phyloP scores from a whole-genome alignment of 1,139 yeast species.

The Meyerozyma guilliermondii region DNA sequence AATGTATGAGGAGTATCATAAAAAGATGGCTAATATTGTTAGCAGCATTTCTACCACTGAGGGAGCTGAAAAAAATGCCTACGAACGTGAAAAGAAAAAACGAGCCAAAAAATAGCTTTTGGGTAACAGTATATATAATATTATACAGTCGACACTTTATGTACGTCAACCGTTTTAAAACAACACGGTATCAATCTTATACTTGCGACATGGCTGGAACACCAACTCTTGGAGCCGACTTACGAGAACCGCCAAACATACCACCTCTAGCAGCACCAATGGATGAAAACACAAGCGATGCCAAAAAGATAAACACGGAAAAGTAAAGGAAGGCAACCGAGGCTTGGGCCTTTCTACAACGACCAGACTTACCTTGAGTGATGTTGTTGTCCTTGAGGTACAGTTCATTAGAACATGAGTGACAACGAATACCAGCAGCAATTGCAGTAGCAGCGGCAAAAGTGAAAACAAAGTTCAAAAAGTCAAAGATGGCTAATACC shows the following conservation, averaged over 20 bases:
- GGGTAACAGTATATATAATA: neutral
- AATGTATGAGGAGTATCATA: slow-evolving; percentile 75
- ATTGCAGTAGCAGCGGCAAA: slow-evolving; percentile 92
- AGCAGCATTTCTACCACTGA: slow-evolving; percentile 86
- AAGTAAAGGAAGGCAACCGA: slow-evolving; percentile 86
- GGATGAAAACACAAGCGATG: slow-evolving; percentile 59
- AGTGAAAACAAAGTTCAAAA: slow-evolving; percentile 84
- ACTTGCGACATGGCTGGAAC: slow-evolving; percentile 88
- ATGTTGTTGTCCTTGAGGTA: slow-evolving; percentile 65
- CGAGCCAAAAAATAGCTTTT: neutral
- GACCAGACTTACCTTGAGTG: slow-evolving; percentile 67
- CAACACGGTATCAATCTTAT: slow-evolving; percentile 20
- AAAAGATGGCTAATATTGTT: slow-evolving; percentile 82
- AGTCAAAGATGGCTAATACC: slow-evolving; percentile 67
- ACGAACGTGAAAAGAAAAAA: slow-evolving; percentile 76
- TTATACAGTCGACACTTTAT: neutral
- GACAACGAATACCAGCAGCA: slow-evolving; percentile 83
- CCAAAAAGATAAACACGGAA: slow-evolving; percentile 71
- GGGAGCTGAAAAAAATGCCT: slow-evolving; percentile 90
- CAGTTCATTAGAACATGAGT: slow-evolving; percentile 69
- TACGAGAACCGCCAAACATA: slow-evolving; percentile 54
- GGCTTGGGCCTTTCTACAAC: slow-evolving; percentile 97
- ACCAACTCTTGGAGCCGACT: slow-evolving; percentile 62
- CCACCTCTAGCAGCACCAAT: slow-evolving; percentile 64
- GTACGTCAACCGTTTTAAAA: neutral